These are phyloP conservation scores for Paraphoma sp. DNA, from an alignment of 2,329 filamentous ascomycete genomes.

Conservation along the genomic window DNA sequence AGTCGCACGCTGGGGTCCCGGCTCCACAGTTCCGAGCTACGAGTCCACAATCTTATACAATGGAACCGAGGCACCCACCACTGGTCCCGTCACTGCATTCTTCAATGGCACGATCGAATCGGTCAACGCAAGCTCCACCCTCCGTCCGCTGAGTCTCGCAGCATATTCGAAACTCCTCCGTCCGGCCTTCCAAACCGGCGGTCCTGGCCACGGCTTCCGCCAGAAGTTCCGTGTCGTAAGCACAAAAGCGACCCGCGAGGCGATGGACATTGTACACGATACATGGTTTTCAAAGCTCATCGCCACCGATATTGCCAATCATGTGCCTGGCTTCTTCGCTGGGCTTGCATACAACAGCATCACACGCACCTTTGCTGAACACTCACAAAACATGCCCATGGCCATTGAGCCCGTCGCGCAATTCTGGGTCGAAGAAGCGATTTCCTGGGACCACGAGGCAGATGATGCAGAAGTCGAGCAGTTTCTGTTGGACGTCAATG, in stretches of 20 bases:
- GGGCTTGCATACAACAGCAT: constrained; percentile 25
- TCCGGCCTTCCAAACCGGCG: constrained; percentile 18
- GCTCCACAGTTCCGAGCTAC: constrained; percentile 19
- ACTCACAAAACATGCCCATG: constrained; percentile 13
- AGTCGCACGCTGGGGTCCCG: constrained; percentile 19
- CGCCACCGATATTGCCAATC: constrained; percentile 12
- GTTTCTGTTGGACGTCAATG: constrained; percentile 53
- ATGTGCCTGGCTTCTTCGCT: constrained; percentile 17
- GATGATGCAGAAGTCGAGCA: constrained; percentile 18
- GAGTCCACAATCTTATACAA: constrained; percentile 27
- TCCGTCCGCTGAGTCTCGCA: constrained; percentile 16
- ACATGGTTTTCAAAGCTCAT: constrained; percentile 14
- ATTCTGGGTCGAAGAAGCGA: constrained; percentile 26
- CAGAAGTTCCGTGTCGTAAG: constrained; percentile 24
- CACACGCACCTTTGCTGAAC: constrained; percentile 13
- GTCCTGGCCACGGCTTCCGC: constrained; percentile 15
- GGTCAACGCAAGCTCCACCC: constrained; percentile 13
- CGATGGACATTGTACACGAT: constrained; percentile 24
- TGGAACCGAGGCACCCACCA: constrained; percentile 15
- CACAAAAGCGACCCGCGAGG: constrained; percentile 13
- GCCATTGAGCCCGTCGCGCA: constrained; percentile 11
- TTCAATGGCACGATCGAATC: constrained; percentile 13
- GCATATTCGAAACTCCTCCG: constrained; percentile 9
- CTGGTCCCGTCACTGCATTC: constrained; percentile 16
- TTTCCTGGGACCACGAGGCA: constrained; percentile 17